These are phyloP conservation scores for Phialophora verrucosa DNA, from an alignment of 2,329 filamentous ascomycete species.

Conservation along the genomic window DNA sequence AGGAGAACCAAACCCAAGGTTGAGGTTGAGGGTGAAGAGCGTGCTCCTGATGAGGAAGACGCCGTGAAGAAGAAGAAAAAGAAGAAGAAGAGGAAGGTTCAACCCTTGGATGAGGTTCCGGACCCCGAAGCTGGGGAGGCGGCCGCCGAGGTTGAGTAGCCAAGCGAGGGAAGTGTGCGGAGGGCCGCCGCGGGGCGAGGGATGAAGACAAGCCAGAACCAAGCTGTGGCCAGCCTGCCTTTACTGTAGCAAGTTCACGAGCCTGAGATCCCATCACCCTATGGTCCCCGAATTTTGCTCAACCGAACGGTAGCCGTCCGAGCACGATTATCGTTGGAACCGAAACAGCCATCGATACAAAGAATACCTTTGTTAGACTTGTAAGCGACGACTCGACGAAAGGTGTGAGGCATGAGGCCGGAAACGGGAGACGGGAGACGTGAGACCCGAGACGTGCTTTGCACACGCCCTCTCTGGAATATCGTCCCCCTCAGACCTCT, in stretches of 20 bases:
- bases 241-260: neutral
- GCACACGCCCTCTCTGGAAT: too few species aligned
- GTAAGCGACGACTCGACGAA: too few species aligned
- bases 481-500: too few species aligned
- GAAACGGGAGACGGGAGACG: too few species aligned
- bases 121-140: neutral
- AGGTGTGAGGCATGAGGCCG: too few species aligned
- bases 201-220: neutral
- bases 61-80: conserved; percentile 38
- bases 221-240: neutral
- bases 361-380: neutral
- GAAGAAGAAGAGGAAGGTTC: conserved; percentile 39
- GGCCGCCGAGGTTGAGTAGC: neutral
- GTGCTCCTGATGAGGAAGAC: conserved; percentile 20
- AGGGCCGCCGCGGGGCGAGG: neutral
- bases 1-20: conserved; percentile 57
- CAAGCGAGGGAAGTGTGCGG: neutral
- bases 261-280: neutral
- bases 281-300: neutral
- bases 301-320: neutral
- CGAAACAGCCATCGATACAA: neutral
- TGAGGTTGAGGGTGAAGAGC: conserved; percentile 6
- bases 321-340: neutral
- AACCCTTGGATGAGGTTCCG: conserved; percentile 9
- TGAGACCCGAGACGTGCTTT: too few species aligned